Evolutionary conservation across 257 asterid species (phyloP), one percentile per base, ranked within the genome.

Genomic region (Petrea volubilis): DNA sequence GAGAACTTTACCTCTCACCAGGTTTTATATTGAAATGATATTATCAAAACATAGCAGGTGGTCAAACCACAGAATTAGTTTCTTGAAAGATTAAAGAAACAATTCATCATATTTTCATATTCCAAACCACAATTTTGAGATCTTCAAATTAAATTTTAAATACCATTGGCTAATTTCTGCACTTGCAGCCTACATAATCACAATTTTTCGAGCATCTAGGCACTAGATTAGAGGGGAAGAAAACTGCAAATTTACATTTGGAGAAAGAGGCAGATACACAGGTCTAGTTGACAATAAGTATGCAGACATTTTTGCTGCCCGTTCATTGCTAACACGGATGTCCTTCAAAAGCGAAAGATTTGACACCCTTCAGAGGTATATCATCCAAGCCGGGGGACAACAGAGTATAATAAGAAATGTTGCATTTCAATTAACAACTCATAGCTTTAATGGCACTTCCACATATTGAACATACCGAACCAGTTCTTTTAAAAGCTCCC

Each of bases 311-410:
- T n/a, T n/a, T 53, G 23, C 56, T 9, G 38, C 53, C 55, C 18
- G 21, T 50, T n/a, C 31, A 38, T 18, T 29, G 29, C 40, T 38
- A 75, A 25, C 25, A 38, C 50, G n/a, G n/a, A n/a, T n/a, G 60
- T 4, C 4, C 53, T 29, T 44, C 36, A 23, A n/a, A 15, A 43
- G 18, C 29, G 43, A 49, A 27, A 66, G 56, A 47, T n/a, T n/a
- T n/a, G n/a, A n/a, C n/a, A n/a, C 53, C 44, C 46, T 34, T 72
- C 52, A 53, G 36, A 20, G 4, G 64, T 27, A 70, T 51, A 31
- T 17, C 40, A 46, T 50, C 33, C 20, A 15, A 20, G 34, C 57
- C 74, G 28, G 31, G 46, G 31, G 58, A 36, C 43, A 71, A 21
- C 51, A 62, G 14, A 52, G 43, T 40, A 28, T 25, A 25, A 63